Evolutionary conservation across 352 stramenopile species (phyloP).

Genomic region (Phytopythium sindhum): DNA sequence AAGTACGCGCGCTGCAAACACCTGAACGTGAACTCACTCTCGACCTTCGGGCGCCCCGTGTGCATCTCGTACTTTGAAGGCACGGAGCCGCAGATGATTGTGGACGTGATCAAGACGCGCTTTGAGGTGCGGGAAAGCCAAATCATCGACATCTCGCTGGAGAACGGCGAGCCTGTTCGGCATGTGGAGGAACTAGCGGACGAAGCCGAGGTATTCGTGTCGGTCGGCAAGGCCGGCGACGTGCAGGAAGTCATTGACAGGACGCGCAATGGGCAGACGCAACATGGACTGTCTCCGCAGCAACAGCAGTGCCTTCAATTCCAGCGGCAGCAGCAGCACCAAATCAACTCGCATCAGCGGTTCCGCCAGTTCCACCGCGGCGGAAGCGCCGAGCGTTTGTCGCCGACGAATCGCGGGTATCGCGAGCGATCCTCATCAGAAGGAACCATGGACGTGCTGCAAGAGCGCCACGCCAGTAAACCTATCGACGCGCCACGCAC

Average conservation of each 20-base stretch:
- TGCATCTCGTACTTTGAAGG: slow-evolving; percentile 82
- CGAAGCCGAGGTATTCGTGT: slow-evolving; percentile 69
- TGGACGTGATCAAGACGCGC: slow-evolving; percentile 74
- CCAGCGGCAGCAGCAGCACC: slow-evolving; percentile 15
- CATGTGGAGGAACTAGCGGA: slow-evolving; percentile 52
- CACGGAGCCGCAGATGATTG: slow-evolving; percentile 63
- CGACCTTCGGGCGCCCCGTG: slow-evolving; percentile 71
- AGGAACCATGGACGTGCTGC: slow-evolving; percentile 41
- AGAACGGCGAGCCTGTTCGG: slow-evolving; percentile 63
- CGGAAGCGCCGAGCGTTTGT: slow-evolving; percentile 19
- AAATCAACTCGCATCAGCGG: slow-evolving; percentile 15
- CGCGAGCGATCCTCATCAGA: slow-evolving; percentile 57
- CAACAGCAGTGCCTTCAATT: slow-evolving; percentile 14
- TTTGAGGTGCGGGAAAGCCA: slow-evolving; percentile 75
- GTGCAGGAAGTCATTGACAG: slow-evolving; percentile 50
- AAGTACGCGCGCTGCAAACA: slow-evolving; percentile 52
- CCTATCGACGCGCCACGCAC: slow-evolving; percentile 33
- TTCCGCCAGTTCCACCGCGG: slow-evolving; percentile 23
- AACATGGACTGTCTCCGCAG: slow-evolving; percentile 9
- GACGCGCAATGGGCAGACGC: slow-evolving; percentile 16
- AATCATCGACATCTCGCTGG: slow-evolving; percentile 72
- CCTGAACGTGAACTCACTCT: slow-evolving; percentile 75
- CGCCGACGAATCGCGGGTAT: slow-evolving; percentile 30
- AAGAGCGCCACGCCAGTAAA: slow-evolving; percentile 16
- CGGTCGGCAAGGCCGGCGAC: slow-evolving; percentile 73